Base-by-base conservation (phyloP, 1,284 basidiomycete genomes). In the Baeospora myosura region DNA sequence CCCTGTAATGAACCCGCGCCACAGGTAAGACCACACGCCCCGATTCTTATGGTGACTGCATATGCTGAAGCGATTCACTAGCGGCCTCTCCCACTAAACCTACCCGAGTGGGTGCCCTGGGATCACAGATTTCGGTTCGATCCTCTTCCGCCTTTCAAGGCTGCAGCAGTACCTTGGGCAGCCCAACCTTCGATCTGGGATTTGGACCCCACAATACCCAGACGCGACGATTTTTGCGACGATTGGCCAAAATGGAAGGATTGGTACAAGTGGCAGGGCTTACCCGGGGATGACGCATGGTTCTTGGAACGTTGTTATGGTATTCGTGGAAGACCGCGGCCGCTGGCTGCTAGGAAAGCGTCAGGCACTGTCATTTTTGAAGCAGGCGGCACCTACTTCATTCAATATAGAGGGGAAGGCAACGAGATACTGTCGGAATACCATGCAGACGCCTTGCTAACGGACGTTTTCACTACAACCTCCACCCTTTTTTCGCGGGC, bases 301-400 rank as follows among this genome's bases (percentile, higher is more conserved):
- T 6, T 29, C 4, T 7, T 46, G 7, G 41, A 43, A 30, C 41
- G 43, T 18, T 37, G 35, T n/a, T 46, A 34, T 17, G 37, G 41
- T 8, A 41, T 40, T 60, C 50, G 68, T 32, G 57, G 62, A 21
- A 74, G n/a, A n/a, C n/a, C n/a, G n/a, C n/a, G n/a, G n/a, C n/a
- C n/a, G n/a, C n/a, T n/a, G n/a, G n/a, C n/a, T n/a, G n/a, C n/a
- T n/a, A n/a, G n/a, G n/a, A n/a, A n/a, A n/a, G n/a, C n/a, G n/a
- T n/a, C n/a, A n/a, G n/a, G n/a, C n/a, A n/a, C n/a, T n/a, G n/a
- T n/a, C n/a, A n/a, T n/a, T n/a, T n/a, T n/a, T n/a, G n/a, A n/a
- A n/a, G n/a, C n/a, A n/a, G n/a, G n/a, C n/a, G n/a, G n/a, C n/a
- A n/a, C n/a, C n/a, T n/a, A n/a, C n/a, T n/a, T n/a, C n/a, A n/a